A percentile compares a stretch with the other conserved stretches of the same genome.
These are phyloP conservation scores for Talinum fruticosum DNA, from an alignment of 148 eudicot genomes.

Conservation along the genomic window DNA sequence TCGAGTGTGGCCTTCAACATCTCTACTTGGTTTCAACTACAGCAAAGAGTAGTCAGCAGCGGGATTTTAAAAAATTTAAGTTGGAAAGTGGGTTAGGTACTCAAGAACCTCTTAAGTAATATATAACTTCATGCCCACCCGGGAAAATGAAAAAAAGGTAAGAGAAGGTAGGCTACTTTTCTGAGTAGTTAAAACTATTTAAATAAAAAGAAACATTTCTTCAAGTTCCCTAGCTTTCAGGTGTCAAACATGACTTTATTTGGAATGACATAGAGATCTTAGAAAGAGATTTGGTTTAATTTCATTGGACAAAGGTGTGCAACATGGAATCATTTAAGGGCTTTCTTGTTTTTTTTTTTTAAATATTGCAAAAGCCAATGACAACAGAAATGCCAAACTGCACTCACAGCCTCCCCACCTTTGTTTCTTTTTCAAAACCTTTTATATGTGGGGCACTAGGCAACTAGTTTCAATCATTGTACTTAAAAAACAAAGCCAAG, in stretches of 20 bases:
- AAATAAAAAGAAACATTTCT: not conserved
- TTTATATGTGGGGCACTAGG: conserved; percentile 28
- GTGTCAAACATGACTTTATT: conserved; percentile 31
- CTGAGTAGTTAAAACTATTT: not conserved
- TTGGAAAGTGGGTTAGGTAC: conserved; percentile 26
- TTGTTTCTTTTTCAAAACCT: conserved; percentile 16
- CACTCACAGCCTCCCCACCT: conserved; percentile 20
- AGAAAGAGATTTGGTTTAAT: conserved; percentile 44
- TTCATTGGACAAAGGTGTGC: conserved; percentile 37
- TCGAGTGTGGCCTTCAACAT: not conserved
- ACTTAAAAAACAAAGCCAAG: conserved; percentile 28
- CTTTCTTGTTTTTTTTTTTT: not conserved
- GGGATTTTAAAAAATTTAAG: not conserved
- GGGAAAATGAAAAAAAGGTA: conserved; percentile 6
- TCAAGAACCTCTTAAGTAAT: conserved; percentile 24
- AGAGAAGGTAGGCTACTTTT: conserved; percentile 12
- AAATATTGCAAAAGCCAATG: conserved; percentile 9
- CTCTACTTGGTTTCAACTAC: not conserved
- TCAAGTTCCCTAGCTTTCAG: conserved; percentile 21
- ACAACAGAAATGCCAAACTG: conserved; percentile 30
- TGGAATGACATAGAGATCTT: conserved; percentile 41
- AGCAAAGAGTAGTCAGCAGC: conserved; percentile 15
- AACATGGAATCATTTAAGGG: conserved; percentile 25
- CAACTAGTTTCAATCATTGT: conserved; percentile 35
- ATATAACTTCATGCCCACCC: conserved; percentile 13